These are phyloP conservation scores for Salix caprea DNA, from an alignment of 345 rosid species.

Conservation along the genomic window DNA sequence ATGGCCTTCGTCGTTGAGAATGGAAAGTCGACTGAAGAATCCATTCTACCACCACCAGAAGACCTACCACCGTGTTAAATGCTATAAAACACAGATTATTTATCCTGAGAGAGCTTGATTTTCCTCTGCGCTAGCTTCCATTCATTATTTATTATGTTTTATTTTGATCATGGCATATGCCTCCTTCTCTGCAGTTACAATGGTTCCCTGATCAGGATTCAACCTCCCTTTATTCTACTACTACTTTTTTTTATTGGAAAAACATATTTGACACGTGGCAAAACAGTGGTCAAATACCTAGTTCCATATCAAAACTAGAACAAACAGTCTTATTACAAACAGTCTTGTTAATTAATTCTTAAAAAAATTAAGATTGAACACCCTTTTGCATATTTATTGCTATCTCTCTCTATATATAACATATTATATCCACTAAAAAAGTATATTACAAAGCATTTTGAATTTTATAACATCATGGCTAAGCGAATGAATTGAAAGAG, in stretches of 20 bases:
- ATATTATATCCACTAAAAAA: no score
- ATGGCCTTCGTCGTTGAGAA: slow-evolving; percentile 55
- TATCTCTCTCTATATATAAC: no score
- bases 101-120: slow-evolving; percentile 1
- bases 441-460: no score
- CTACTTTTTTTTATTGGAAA: not conserved
- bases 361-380: no score
- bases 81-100: not conserved
- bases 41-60: slow-evolving; percentile 43
- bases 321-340: no score
- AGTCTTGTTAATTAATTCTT: no score
- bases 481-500: not conserved
- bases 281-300: no score
- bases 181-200: slow-evolving; percentile 13
- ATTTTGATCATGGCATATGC: not conserved
- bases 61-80: slow-evolving; percentile 48
- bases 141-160: not conserved
- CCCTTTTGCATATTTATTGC: no score
- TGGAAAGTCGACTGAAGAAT: slow-evolving; percentile 40
- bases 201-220: slow-evolving; percentile 10
- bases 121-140: not conserved
- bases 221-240: not conserved
- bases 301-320: no score
- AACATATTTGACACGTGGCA: no score
- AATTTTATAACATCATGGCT: no score